phyloP scores from a whole-genome alignment of 2,329 filamentous ascomycete species.

The Neonectria hederae region DNA sequence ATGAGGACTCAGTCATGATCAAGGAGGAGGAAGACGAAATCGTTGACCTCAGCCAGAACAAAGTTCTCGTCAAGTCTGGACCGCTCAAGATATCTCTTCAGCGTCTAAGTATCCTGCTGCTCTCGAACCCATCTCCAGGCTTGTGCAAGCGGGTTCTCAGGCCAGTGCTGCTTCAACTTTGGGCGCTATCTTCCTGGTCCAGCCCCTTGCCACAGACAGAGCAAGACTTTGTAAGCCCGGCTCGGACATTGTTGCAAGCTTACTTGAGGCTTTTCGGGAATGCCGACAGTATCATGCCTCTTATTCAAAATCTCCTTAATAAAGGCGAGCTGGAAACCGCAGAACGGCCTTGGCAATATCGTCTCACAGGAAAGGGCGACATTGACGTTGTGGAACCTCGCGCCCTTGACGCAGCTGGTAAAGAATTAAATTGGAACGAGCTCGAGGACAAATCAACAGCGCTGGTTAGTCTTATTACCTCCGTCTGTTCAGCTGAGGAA shows the following conservation, averaged over 20 bases:
- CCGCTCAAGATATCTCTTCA: conserved; percentile 62
- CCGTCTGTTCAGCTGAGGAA: conserved; percentile 63
- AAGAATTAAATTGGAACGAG: conserved; percentile 52
- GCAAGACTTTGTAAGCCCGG: conserved; percentile 55
- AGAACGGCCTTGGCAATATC: conserved; percentile 63
- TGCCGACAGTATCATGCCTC: conserved; percentile 55
- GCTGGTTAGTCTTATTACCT: conserved; percentile 60
- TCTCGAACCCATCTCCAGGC: conserved; percentile 73
- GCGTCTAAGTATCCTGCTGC: conserved; percentile 64
- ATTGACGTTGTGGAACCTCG: conserved; percentile 60
- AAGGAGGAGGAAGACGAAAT: conserved; percentile 50
- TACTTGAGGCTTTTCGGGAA: conserved; percentile 67
- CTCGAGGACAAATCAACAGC: conserved; percentile 59
- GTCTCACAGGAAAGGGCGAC: conserved; percentile 53
- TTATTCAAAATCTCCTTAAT: conserved; percentile 66
- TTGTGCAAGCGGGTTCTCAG: conserved; percentile 69
- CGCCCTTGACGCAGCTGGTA: conserved; percentile 21
- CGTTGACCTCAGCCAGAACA: conserved; percentile 56
- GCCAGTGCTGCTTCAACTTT: conserved; percentile 69
- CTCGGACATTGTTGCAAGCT: conserved; percentile 62
- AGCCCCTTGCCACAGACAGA: conserved; percentile 46
- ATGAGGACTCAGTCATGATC: conserved; percentile 16
- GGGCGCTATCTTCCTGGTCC: conserved; percentile 67
- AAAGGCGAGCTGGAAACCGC: conserved; percentile 54
- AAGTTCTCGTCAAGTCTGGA: conserved; percentile 56